phyloP scores from a whole-genome alignment of 192 early-diverging fungal genomes.

The Cetraspora pellucida region DNA sequence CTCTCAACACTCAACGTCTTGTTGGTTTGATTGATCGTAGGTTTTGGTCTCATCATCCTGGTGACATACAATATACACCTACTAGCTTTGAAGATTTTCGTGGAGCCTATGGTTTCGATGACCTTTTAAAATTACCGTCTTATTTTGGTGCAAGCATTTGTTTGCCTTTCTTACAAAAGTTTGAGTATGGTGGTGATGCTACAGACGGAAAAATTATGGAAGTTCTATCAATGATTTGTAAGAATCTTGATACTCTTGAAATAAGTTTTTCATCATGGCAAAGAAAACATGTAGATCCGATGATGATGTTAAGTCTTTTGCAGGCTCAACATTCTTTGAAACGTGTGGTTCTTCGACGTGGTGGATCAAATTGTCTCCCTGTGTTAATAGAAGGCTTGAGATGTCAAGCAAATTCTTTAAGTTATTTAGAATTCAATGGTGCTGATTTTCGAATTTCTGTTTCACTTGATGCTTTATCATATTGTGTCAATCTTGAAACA shows the following conservation, averaged over 20 bases:
- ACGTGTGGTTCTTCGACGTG: conserved; percentile 1
- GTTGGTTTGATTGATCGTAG: conserved; percentile 4
- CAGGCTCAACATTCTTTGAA: conserved; percentile 1
- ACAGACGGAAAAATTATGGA: conserved; percentile 20
- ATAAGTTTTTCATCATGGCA: conserved; percentile 26
- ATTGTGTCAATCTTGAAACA: conserved; percentile 4
- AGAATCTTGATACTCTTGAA: conserved; percentile 1
- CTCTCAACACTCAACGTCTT: conserved; percentile 4
- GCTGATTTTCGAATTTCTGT: conserved; percentile 8
- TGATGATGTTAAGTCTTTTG: conserved; percentile 16
- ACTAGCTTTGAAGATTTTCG: conserved; percentile 21
- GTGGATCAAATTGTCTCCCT: conserved; percentile 1
- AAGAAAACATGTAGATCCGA: not conserved
- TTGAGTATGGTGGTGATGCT: conserved; percentile 9
- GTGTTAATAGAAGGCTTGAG: not conserved
- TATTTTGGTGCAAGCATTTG: conserved; percentile 4
- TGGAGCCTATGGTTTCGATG: conserved; percentile 11
- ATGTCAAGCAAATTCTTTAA: conserved; percentile 7
- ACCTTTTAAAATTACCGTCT: conserved; percentile 1
- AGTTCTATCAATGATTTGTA: not conserved
- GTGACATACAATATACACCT: conserved; percentile 16
- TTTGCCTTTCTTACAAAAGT: not conserved
- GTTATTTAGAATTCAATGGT: conserved; percentile 17
- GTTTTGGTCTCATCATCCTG: conserved; percentile 22
- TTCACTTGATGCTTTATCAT: not conserved